phyloP scores from a whole-genome alignment of 148 eudicot species.

The Nyssa sinensis region DNA sequence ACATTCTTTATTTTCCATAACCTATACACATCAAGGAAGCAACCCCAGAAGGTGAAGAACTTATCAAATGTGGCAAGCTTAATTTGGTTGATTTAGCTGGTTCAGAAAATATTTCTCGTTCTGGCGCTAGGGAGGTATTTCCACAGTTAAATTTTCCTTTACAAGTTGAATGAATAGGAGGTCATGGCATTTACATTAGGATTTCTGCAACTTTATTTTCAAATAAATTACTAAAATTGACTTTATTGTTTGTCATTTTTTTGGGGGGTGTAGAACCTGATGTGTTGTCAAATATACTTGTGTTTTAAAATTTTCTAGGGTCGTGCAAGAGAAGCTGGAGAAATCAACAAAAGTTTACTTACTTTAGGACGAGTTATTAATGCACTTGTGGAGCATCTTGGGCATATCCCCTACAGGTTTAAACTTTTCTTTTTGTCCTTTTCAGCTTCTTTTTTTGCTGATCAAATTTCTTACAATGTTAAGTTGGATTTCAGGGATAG shows the following conservation, averaged over 20 bases:
- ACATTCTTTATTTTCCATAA: constrained; percentile 86
- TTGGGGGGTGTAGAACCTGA: background rate
- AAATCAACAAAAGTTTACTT: constrained; percentile 90
- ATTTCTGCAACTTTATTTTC: background rate
- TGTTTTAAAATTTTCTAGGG: constrained; percentile 39
- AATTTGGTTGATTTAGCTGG: constrained; percentile 96
- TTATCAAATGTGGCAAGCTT: constrained; percentile 90
- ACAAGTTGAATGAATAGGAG: background rate
- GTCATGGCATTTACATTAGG: background rate
- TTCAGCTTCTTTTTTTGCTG: background rate
- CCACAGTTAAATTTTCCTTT: background rate
- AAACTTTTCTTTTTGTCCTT: background rate
- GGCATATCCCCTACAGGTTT: constrained; percentile 91
- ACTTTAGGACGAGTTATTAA: constrained; percentile 87
- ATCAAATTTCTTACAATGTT: background rate
- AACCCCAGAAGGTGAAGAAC: constrained; percentile 97
- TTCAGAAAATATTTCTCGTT: constrained; percentile 91
- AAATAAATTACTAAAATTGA: background rate
- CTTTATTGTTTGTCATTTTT: background rate
- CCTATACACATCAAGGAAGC: constrained; percentile 95
- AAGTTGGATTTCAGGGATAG: constrained; percentile 58
- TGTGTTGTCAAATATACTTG: background rate
- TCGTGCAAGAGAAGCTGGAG: constrained; percentile 98
- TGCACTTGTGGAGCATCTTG: constrained; percentile 96
- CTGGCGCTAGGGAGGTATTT: constrained; percentile 92